A percentile compares a stretch with the other conserved stretches of the same genome.
Evolutionary conservation across 495 filamentous ascomycete genomes (phyloP).

Genomic region (Penicillium cinerascens): DNA sequence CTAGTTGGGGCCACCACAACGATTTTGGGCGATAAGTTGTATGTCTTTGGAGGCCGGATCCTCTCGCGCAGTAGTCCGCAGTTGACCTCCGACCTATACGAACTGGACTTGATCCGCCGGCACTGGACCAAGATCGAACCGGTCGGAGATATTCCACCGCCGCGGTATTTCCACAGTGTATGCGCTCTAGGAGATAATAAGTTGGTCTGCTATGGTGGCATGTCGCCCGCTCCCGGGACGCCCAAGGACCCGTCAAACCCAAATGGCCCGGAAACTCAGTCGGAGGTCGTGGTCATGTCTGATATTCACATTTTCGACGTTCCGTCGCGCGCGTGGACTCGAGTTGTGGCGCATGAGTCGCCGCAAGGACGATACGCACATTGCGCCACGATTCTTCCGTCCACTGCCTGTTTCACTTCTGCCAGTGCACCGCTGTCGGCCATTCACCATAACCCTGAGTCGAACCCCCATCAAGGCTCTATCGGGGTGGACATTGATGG

Average conservation of each 20-base stretch:
- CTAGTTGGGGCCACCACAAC: conserved; percentile 95
- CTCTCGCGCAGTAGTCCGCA: conserved; percentile 78
- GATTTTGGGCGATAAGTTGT: conserved; percentile 88
- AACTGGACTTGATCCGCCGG: conserved; percentile 82
- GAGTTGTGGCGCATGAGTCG: conserved; percentile 71
- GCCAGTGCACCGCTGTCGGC: conserved; percentile 77
- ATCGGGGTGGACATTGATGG: conserved; percentile 87
- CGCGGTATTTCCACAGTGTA: conserved; percentile 94
- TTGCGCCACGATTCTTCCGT: conserved; percentile 89
- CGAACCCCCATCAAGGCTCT: conserved; percentile 76
- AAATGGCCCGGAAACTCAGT: conserved; percentile 62
- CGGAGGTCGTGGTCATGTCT: conserved; percentile 94
- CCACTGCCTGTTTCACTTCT: conserved; percentile 79
- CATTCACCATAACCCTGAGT: conserved; percentile 82
- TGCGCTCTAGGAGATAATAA: conserved; percentile 92
- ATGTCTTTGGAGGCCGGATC: conserved; percentile 90
- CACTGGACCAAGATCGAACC: conserved; percentile 91
- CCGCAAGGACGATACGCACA: conserved; percentile 96
- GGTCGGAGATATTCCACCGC: conserved; percentile 78
- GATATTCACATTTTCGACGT: conserved; percentile 97
- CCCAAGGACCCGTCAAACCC: conserved; percentile 40
- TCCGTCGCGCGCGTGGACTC: conserved; percentile 79
- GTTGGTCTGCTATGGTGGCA: conserved; percentile 95
- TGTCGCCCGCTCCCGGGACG: conserved; percentile 71
- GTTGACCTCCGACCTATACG: conserved; percentile 85